Conservation (phyloP, 768 basidiomycete species). For the Pulveroboletus sp. region DNA sequence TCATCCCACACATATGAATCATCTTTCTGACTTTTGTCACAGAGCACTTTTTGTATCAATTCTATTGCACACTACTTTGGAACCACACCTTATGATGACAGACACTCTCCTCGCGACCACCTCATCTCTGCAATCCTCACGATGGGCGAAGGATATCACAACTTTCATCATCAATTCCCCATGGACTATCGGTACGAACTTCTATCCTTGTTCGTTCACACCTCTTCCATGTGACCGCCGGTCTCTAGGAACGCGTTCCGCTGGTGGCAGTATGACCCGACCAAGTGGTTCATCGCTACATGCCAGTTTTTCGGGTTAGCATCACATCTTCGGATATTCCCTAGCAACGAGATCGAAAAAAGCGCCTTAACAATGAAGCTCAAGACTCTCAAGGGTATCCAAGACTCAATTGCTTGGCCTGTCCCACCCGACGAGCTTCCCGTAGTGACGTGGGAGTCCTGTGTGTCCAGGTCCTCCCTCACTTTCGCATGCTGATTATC, state of each 20-base stretch:
- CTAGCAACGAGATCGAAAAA: conserved; percentile 83
- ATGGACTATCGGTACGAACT: conserved; percentile 47
- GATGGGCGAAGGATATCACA: conserved; percentile 64
- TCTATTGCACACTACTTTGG: conserved; percentile 86
- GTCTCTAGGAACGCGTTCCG: conserved; percentile 56
- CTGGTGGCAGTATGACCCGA: conserved; percentile 72
- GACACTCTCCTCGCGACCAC: conserved; percentile 70
- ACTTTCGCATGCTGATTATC: background rate
- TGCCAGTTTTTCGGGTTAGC: conserved; percentile 65
- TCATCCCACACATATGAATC: conserved; percentile 13
- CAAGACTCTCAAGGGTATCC: conserved; percentile 60
- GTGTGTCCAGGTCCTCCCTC: conserved; percentile 38
- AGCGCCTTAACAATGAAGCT: conserved; percentile 80
- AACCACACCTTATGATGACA: conserved; percentile 77
- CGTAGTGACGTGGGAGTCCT: conserved; percentile 76
- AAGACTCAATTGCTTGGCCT: conserved; percentile 65
- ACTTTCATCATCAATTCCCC: conserved; percentile 87
- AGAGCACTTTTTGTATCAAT: conserved; percentile 88
- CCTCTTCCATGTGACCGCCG: conserved; percentile 4
- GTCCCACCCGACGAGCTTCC: conserved; percentile 54
- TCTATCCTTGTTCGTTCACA: background rate
- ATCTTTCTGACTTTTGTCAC: background rate
- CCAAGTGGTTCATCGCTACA: conserved; percentile 75
- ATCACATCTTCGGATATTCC: conserved; percentile 78
- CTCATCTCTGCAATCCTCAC: conserved; percentile 78